These are phyloP conservation scores for Capsicum pubescens DNA, from an alignment of 257 asterid species.

Conservation along the genomic window DNA sequence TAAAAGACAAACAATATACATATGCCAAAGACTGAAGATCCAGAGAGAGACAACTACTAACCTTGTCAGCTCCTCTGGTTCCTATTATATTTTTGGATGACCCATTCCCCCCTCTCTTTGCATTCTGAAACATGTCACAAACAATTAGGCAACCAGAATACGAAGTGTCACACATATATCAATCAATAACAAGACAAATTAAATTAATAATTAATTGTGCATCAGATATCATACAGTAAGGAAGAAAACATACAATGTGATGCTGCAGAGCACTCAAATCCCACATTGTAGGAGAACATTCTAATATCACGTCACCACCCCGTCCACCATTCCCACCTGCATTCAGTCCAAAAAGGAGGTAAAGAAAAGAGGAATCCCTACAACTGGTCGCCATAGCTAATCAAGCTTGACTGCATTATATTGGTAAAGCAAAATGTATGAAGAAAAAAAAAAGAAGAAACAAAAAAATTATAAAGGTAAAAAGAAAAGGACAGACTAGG, in stretches of 20 bases:
- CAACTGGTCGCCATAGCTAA: conserved; percentile 12
- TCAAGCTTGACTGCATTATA: not conserved
- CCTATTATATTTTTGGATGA: conserved; percentile 88
- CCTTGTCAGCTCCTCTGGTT: conserved; percentile 92
- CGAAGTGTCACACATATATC: conserved; percentile 18
- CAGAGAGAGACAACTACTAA: conserved; percentile 38
- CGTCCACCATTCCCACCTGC: conserved; percentile 95
- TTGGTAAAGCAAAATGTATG: conserved; percentile 11
- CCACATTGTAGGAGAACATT: conserved; percentile 81
- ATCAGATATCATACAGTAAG: conserved; percentile 14
- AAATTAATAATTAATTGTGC: not conserved
- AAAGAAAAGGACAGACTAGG: not conserved
- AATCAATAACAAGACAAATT: not conserved
- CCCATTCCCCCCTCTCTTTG: conserved; percentile 90
- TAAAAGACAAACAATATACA: conserved; percentile 25
- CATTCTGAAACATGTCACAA: conserved; percentile 58
- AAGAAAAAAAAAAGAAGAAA: not conserved
- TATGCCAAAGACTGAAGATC: conserved; percentile 29
- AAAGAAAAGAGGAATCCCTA: conserved; percentile 27
- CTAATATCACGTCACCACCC: conserved; percentile 93
- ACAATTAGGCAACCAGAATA: not conserved
- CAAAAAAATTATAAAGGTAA: not conserved
- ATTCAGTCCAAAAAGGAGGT: conserved; percentile 17
- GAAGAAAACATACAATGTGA: conserved; percentile 64
- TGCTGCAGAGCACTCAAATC: conserved; percentile 93